phyloP scores from a whole-genome alignment of 768 basidiomycete species.

The Lactarius deliciosus region DNA sequence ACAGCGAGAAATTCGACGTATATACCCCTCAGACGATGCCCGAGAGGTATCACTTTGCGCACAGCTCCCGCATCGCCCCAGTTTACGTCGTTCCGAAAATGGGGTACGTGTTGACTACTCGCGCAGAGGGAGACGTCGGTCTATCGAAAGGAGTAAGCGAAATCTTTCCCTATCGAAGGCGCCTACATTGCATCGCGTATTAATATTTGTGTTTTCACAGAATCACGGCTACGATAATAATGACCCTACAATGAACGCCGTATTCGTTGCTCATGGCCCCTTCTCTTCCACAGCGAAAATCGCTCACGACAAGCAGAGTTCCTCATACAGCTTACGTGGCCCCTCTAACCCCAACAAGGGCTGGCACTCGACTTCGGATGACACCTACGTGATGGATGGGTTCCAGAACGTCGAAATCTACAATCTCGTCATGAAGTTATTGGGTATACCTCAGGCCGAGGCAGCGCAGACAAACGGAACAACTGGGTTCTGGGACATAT shows the following conservation, averaged over 20 bases:
- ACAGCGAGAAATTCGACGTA: conserved; percentile 71
- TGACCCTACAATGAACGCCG: conserved; percentile 76
- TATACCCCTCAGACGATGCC: conserved; percentile 84
- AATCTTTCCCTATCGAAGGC: background rate
- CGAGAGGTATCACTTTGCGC: conserved; percentile 69
- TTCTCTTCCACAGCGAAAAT: conserved; percentile 71
- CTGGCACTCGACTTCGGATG: conserved; percentile 67
- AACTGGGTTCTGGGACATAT: conserved; percentile 78
- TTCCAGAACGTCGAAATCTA: conserved; percentile 88
- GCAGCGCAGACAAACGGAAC: conserved; percentile 76
- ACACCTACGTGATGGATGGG: conserved; percentile 73
- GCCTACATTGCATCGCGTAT: background rate
- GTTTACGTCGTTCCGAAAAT: conserved; percentile 81
- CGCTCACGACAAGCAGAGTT: conserved; percentile 40
- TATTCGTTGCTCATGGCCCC: conserved; percentile 91
- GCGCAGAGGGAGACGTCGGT: conserved; percentile 55
- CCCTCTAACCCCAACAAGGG: conserved; percentile 43
- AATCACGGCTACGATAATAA: conserved; percentile 91
- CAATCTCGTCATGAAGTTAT: conserved; percentile 71
- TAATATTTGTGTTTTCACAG: conserved; percentile 38
- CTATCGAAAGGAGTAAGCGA: conserved; percentile 72
- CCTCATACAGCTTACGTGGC: conserved; percentile 29
- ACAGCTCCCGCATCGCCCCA: conserved; percentile 79
- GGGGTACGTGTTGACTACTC: conserved; percentile 75
- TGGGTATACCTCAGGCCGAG: conserved; percentile 53